phyloP scores from a whole-genome alignment of 495 filamentous ascomycete genomes.

The Neurospora sp. region DNA sequence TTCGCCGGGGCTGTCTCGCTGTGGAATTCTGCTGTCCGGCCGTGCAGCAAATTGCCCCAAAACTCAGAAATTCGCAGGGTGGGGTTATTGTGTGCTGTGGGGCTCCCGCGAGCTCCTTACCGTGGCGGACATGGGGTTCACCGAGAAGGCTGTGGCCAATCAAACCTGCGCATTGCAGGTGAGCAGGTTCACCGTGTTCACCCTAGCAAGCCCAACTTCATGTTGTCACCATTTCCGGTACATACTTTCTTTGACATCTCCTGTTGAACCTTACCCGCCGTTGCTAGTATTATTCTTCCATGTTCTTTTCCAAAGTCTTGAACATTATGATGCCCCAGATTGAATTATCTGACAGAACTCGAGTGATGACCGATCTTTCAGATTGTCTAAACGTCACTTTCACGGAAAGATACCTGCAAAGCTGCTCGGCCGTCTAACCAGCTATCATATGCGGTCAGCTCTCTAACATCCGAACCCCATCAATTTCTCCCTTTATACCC shows the following conservation, averaged over 20 bases:
- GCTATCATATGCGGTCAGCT: background rate
- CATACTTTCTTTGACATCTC: background rate
- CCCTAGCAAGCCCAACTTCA: background rate
- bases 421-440: background rate
- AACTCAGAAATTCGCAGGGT: constrained; percentile 18
- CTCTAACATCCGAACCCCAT: background rate
- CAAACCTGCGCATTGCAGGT: background rate
- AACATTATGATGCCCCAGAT: background rate
- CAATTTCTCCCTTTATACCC: background rate
- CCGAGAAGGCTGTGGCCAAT: background rate
- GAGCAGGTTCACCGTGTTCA: background rate
- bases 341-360: background rate
- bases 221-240: background rate
- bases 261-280: background rate
- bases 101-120: background rate
- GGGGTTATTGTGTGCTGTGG: constrained; percentile 18
- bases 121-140: background rate
- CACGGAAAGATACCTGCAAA: background rate
- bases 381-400: background rate
- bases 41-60: constrained; percentile 4
- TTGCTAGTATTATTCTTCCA: background rate
- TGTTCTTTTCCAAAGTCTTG: background rate
- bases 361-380: background rate
- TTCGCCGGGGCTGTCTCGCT: background rate
- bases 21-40: background rate